These are phyloP conservation scores for Firmiana major DNA, from an alignment of 345 rosid genomes.

Conservation along the genomic window DNA sequence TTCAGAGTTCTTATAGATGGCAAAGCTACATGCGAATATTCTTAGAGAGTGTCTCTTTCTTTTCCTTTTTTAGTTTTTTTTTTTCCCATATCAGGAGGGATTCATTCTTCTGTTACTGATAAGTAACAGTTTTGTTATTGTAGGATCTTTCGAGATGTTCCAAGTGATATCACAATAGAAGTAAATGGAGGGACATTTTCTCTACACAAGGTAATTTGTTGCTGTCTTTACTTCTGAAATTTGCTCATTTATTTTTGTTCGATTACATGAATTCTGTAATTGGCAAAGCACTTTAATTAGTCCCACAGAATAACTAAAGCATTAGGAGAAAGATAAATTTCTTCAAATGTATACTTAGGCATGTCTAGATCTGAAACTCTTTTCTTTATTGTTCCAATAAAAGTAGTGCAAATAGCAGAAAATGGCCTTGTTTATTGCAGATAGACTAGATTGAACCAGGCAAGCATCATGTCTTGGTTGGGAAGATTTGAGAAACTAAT, in stretches of 20 bases:
- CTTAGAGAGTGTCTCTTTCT: background rate
- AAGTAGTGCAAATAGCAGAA: background rate
- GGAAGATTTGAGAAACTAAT: too few relatives aligned
- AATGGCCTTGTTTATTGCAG: background rate
- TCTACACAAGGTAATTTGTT: slow-evolving; percentile 68
- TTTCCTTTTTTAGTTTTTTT: background rate
- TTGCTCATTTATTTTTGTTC: background rate
- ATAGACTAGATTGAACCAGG: background rate
- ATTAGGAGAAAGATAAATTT: background rate
- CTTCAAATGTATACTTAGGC: background rate
- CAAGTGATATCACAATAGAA: slow-evolving; percentile 86
- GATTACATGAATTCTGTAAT: background rate
- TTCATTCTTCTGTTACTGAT: slow-evolving; percentile 14
- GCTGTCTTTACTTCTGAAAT: background rate
- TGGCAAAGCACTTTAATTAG: background rate
- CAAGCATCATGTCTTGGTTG: background rate
- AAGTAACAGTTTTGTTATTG: slow-evolving; percentile 16
- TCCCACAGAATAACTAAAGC: background rate
- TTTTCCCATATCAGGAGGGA: background rate
- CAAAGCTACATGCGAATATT: background rate
- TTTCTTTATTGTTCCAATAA: background rate
- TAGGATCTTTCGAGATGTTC: slow-evolving; percentile 93
- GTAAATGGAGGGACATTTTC: slow-evolving; percentile 72
- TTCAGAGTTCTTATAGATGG: background rate
- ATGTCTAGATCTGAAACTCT: background rate